Evolutionary conservation across 169 alveolate species (phyloP), one percentile per base, ranked within the genome.

Genomic region (Besnoitia besnoiti): DNA sequence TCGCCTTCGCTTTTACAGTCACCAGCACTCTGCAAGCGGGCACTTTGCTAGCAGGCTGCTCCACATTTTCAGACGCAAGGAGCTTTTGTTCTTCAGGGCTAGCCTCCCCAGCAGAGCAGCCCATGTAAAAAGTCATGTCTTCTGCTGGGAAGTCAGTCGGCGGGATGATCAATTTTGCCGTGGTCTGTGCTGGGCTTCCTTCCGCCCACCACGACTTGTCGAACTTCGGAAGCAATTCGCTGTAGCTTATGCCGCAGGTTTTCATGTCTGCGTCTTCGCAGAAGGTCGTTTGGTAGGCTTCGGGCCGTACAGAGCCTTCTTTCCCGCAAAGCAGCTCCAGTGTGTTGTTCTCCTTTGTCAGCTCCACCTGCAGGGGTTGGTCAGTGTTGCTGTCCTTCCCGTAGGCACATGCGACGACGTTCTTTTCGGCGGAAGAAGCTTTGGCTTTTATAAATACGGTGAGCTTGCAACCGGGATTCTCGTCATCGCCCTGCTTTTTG

Each of bases 351-450:
- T 73, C 44, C 21, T 39, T 35, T 37, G 82, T 16, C 82, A 73
- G 14, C 8, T n/a, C 46, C 47, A 73, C 82, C 39, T n/a, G 44
- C 46, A 73, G 4, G 46, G 82, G 82, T 7, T n/a, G 14, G n/a
- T 51, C n/a, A 5, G 67, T 21, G 46, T 73, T 73, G 82, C 82
- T 73, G 47, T n/a, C 44, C n/a, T 73, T 73, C 39, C 82, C 82
- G 82, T 73, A 73, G 3, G 82, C 82, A 19, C 82, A 73, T 39
- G 82, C n/a, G n/a, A 73, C 82, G n/a, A 73, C 82, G 46, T 73
- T 73, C 10, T 73, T 3, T 1, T n/a, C 82, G 16, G 44, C 46
- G 16, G 39, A n/a, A 73, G 82, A 73, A 35, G 82, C 82, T 19
- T 42, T n/a, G 39, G 82, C 82, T n/a, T 73, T n/a, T 42, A 73